phyloP scores from a whole-genome alignment of 2,329 filamentous ascomycete species.

The Canariomyces notabilis region DNA sequence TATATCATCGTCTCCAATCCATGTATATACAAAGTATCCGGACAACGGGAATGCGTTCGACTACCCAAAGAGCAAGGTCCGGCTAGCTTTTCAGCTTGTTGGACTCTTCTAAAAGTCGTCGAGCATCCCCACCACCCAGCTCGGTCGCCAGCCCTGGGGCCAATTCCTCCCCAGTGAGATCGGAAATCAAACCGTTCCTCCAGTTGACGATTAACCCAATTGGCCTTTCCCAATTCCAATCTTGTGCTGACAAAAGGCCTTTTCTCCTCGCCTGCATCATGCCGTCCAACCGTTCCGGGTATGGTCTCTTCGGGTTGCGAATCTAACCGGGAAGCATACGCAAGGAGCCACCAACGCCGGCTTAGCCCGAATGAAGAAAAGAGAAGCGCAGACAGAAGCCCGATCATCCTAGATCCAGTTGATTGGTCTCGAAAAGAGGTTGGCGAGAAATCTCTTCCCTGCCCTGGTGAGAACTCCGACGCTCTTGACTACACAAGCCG shows the following conservation, averaged over 20 bases:
- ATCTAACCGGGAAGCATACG: background rate
- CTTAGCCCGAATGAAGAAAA: background rate
- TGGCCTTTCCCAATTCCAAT: slow-evolving; percentile 4
- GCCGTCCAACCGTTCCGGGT: background rate
- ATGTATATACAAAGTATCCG: slow-evolving; percentile 1
- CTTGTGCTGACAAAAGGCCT: background rate
- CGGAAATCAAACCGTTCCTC: background rate
- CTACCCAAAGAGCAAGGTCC: no score
- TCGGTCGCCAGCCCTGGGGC: no score
- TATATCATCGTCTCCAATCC: slow-evolving; percentile 1
- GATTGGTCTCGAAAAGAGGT: slow-evolving; percentile 6
- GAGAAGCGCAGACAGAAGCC: slow-evolving; percentile 1
- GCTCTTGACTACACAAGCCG: background rate
- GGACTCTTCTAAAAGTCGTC: no score
- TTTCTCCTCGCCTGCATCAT: background rate
- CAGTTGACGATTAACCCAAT: background rate
- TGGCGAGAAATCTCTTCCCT: background rate
- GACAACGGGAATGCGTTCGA: no score
- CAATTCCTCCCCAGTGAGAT: background rate
- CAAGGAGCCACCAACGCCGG: slow-evolving; percentile 11
- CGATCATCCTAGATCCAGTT: slow-evolving; percentile 10
- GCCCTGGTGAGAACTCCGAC: background rate
- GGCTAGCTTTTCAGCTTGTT: no score
- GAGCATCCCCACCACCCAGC: no score
- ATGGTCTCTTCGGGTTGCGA: background rate